Conservation (phyloP, 768 basidiomycete genomes). For the Lactarius sanguifluus region DNA sequence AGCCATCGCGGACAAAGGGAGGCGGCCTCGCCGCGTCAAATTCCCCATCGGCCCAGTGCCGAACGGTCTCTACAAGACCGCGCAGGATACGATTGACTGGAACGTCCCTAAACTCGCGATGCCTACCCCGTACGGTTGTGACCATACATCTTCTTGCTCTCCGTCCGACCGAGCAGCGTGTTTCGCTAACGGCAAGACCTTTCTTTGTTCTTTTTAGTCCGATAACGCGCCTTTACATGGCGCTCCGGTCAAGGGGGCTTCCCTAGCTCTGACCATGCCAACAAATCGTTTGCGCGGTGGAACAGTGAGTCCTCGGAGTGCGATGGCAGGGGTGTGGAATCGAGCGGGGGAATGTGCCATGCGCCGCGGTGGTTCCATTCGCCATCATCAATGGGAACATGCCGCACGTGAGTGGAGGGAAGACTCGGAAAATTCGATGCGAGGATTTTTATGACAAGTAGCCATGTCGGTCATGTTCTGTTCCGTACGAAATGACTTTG, state of each 20-base stretch:
- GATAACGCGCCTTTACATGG: background rate
- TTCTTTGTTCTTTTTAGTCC: slow-evolving; percentile 2
- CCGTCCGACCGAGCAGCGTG: background rate
- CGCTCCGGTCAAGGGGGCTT: background rate
- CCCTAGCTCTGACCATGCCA: background rate
- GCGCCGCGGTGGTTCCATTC: background rate
- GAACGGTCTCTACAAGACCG: slow-evolving; percentile 23
- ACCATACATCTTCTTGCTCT: background rate
- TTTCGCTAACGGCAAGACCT: background rate
- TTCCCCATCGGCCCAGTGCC: slow-evolving; percentile 17
- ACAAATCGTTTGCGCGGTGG: background rate
- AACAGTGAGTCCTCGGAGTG: background rate
- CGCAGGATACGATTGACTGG: slow-evolving; percentile 17
- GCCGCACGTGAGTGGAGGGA: background rate
- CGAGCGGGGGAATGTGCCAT: background rate
- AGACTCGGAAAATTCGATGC: background rate
- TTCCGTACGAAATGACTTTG: too few relatives aligned
- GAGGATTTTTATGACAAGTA: background rate
- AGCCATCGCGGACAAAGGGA: slow-evolving; percentile 20
- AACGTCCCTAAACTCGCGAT: slow-evolving; percentile 20
- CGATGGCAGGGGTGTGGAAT: background rate
- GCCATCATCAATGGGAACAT: background rate
- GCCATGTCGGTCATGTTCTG: background rate
- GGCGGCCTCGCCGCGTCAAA: slow-evolving; percentile 11
- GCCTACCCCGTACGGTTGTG: slow-evolving; percentile 12